Evolutionary conservation across 1,139 yeast species (phyloP).

Genomic region (Debaryomycetaceae sp.): DNA sequence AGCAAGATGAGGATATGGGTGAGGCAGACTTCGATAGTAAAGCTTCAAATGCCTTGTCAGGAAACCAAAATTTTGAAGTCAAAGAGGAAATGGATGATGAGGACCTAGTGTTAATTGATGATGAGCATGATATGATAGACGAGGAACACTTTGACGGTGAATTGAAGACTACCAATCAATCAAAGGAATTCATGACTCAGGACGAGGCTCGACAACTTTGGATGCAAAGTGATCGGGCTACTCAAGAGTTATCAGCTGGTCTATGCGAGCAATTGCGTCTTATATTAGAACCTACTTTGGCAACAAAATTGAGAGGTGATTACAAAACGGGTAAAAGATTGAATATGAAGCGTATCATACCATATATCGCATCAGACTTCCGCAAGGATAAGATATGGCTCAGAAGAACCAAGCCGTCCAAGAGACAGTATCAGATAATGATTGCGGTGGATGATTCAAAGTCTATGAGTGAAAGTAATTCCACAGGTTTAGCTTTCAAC

Average conservation of each 20-base stretch:
- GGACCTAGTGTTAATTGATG: slow-evolving; percentile 9
- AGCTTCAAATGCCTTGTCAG: background rate
- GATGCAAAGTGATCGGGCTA: slow-evolving; percentile 77
- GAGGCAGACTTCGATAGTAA: slow-evolving; percentile 8
- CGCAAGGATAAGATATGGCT: slow-evolving; percentile 98
- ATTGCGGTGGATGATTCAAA: slow-evolving; percentile 96
- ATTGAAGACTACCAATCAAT: slow-evolving; percentile 26
- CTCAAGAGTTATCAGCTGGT: slow-evolving; percentile 83
- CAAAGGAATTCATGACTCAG: slow-evolving; percentile 39
- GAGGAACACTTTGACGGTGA: slow-evolving; percentile 29
- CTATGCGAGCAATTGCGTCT: slow-evolving; percentile 90
- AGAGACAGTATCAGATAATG: slow-evolving; percentile 96
- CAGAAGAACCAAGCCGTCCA: slow-evolving; percentile 94
- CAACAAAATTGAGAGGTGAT: slow-evolving; percentile 92
- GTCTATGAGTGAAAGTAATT: slow-evolving; percentile 92
- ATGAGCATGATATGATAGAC: slow-evolving; percentile 20
- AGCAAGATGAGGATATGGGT: slow-evolving; percentile 22
- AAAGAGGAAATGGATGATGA: slow-evolving; percentile 24
- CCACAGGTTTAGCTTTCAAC: slow-evolving; percentile 89
- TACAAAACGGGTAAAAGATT: slow-evolving; percentile 95
- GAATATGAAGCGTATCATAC: slow-evolving; percentile 96
- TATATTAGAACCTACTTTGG: slow-evolving; percentile 91
- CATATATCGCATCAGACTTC: slow-evolving; percentile 96
- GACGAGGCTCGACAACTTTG: slow-evolving; percentile 76
- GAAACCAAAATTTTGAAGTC: slow-evolving; percentile 10